Evolutionary conservation across 1,284 basidiomycete species (phyloP).

Genomic region (Marasmius fiardii): DNA sequence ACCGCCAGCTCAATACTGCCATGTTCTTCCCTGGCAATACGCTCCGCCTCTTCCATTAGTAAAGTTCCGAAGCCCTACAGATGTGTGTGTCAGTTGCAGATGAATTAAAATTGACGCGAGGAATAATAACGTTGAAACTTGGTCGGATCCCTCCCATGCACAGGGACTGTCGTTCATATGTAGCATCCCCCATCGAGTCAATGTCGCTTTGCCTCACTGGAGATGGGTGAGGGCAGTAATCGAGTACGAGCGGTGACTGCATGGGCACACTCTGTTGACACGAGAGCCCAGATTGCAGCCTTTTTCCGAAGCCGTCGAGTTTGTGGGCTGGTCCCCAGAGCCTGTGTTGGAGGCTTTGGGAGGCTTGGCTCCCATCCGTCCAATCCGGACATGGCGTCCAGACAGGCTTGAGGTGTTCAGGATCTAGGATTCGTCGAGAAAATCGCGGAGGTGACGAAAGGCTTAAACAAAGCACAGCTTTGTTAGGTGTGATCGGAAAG

Average conservation of each 20-base stretch:
- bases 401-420: too few species aligned
- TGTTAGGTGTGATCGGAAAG: too few species aligned
- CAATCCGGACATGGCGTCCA: slow-evolving; percentile 74
- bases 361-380: slow-evolving; percentile 74
- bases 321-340: slow-evolving; percentile 55
- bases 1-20: slow-evolving; percentile 93
- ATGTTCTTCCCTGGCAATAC: slow-evolving; percentile 98
- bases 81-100: slow-evolving; percentile 5
- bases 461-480: too few species aligned
- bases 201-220: too few species aligned
- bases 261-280: too few species aligned
- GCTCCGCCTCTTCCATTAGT: slow-evolving; percentile 98
- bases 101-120: slow-evolving; percentile 4
- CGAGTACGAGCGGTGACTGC: too few species aligned
- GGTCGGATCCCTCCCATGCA: slow-evolving; percentile 71
- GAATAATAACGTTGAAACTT: slow-evolving; percentile 76
- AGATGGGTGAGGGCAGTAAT: too few species aligned
- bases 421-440: too few species aligned
- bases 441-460: too few species aligned
- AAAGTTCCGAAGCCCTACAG: slow-evolving; percentile 90
- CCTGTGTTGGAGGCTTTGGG: slow-evolving; percentile 60
- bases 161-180: too few species aligned
- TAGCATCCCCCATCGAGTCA: too few species aligned
- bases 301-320: slow-evolving; percentile 8
- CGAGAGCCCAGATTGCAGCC: neutral